Evolutionary conservation across 371 early-diverging fungal species (phyloP).

Genomic region (Blastocladiella emersonii): DNA sequence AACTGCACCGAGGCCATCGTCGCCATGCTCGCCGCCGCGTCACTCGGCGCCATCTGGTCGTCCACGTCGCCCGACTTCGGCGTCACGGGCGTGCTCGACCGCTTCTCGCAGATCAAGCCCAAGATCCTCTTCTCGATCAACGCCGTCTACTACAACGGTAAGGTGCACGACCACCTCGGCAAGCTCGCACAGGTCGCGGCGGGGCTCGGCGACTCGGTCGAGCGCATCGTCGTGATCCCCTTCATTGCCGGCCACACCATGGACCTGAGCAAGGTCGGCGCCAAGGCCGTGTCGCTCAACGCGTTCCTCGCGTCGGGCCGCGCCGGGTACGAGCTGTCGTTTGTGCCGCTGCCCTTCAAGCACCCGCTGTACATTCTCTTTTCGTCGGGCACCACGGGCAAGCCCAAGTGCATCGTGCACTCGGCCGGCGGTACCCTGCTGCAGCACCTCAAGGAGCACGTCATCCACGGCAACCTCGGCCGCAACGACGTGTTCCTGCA

Average conservation of each 20-base stretch:
- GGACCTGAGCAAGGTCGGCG: conserved; percentile 19
- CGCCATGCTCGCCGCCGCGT: conserved; percentile 81
- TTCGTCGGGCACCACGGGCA: conserved; percentile 92
- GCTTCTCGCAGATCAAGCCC: conserved; percentile 89
- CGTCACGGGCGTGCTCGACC: conserved; percentile 65
- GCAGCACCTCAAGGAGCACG: conserved; percentile 87
- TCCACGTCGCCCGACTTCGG: conserved; percentile 16
- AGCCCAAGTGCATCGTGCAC: conserved; percentile 97
- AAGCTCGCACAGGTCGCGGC: conserved; percentile 59
- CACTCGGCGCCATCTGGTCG: conserved; percentile 93
- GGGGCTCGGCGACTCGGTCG: conserved; percentile 23
- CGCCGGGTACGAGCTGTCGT: conserved; percentile 24
- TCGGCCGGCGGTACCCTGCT: conserved; percentile 81
- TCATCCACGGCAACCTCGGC: conserved; percentile 64
- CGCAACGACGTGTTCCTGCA: conserved; percentile 72
- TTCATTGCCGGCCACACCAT: conserved; percentile 30
- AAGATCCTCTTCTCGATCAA: conserved; percentile 84
- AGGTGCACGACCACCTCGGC: conserved; percentile 57
- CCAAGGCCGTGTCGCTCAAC: conserved; percentile 19
- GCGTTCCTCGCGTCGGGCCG: conserved; percentile 27
- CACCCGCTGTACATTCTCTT: conserved; percentile 92
- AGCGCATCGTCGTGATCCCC: conserved; percentile 62
- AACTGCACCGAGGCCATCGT: conserved; percentile 77
- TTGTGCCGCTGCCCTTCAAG: conserved; percentile 77
- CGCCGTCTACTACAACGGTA: conserved; percentile 78